phyloP scores from a whole-genome alignment of 2,329 filamentous ascomycete species.

The Diaporthe destruens region DNA sequence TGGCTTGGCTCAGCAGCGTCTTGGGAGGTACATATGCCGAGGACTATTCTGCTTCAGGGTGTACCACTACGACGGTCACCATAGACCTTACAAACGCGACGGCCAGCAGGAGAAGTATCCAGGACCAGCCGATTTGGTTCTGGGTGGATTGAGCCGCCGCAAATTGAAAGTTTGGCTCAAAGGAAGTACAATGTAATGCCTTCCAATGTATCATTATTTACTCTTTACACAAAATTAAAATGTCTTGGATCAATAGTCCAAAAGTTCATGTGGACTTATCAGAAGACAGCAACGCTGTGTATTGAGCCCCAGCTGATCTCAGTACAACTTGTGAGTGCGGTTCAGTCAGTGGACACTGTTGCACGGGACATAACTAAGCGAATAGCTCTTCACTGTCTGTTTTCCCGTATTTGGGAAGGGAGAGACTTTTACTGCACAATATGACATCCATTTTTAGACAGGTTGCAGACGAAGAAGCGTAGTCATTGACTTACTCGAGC shows the following conservation, averaged over 20 bases:
- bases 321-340: neutral
- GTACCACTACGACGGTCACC: slow-evolving; percentile 13
- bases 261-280: neutral
- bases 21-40: slow-evolving; percentile 31
- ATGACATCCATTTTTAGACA: neutral
- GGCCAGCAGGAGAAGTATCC: neutral
- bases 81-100: slow-evolving; percentile 34
- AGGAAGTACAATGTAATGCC: neutral
- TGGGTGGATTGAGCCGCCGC: neutral
- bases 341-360: neutral
- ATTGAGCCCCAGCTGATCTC: too few species aligned
- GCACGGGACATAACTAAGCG: neutral
- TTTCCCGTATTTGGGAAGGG: neutral
- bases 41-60: slow-evolving; percentile 32
- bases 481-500: neutral
- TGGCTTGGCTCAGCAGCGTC: slow-evolving; percentile 32
- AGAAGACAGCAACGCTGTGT: too few species aligned
- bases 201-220: neutral
- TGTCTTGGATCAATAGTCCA: neutral
- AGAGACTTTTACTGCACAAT: neutral
- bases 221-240: neutral
- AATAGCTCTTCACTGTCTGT: neutral
- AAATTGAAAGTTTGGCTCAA: too few species aligned
- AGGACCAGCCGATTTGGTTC: neutral
- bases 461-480: neutral